A percentile compares a stretch with the other conserved stretches of the same genome.
These are phyloP conservation scores for Calendula officinalis DNA, from an alignment of 129 eudicot species.

Conservation along the genomic window DNA sequence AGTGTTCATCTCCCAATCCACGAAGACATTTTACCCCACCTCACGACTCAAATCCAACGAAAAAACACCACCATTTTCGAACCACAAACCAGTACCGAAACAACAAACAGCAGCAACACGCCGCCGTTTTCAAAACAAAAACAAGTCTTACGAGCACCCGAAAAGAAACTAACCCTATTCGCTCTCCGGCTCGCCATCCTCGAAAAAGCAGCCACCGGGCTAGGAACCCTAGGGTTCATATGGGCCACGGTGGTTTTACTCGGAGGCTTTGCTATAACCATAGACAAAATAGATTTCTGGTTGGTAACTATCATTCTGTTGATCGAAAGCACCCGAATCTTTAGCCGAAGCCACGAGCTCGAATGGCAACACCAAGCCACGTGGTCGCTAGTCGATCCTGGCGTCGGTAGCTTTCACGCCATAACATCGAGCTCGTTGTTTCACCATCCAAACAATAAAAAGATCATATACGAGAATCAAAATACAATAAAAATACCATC, in stretches of 20 bases:
- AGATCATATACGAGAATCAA: conserved; percentile 1
- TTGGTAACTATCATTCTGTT: conserved; percentile 63
- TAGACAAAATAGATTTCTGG: conserved; percentile 79
- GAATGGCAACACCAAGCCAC: conserved; percentile 99
- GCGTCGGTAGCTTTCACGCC: conserved; percentile 62
- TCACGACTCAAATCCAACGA: conserved; percentile 25
- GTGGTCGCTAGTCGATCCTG: conserved; percentile 67
- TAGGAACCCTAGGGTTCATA: conserved; percentile 87
- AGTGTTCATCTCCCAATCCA: conserved; percentile 54
- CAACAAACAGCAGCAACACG: conserved; percentile 44
- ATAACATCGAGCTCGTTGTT: conserved; percentile 51
- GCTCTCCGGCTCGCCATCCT: conserved; percentile 85
- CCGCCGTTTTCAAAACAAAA: conserved; percentile 19
- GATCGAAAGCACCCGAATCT: conserved; percentile 75
- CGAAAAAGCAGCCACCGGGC: conserved; percentile 80
- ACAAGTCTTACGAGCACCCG: conserved; percentile 51
- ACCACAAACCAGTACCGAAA: conserved; percentile 53
- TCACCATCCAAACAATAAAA: conserved; percentile 4
- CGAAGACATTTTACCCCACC: conserved; percentile 34
- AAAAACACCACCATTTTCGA: conserved; percentile 54
- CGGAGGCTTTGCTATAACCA: conserved; percentile 84
- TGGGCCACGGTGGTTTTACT: conserved; percentile 98
- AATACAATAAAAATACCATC: conserved; percentile 27
- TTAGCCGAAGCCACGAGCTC: conserved; percentile 91
- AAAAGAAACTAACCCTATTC: conserved; percentile 75